Percentiles rank a stretch among this genome's conserved stretches.
Evolutionary conservation across 2,329 filamentous ascomycete genomes (phyloP).

Genomic region (Colletotrichum paranaense): DNA sequence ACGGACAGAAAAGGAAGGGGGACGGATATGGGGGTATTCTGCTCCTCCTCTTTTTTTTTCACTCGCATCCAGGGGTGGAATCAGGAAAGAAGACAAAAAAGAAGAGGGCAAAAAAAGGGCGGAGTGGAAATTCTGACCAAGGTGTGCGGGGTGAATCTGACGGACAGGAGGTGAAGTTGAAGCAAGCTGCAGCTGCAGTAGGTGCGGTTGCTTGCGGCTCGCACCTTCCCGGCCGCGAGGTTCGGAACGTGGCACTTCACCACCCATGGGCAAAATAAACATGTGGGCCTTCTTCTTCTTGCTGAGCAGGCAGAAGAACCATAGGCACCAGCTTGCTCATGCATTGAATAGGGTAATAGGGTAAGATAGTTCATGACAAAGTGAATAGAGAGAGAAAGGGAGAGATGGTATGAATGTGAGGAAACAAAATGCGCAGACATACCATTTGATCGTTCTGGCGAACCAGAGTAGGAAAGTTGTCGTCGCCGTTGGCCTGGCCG

Average conservation of each 20-base stretch:
- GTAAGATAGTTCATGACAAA: background rate
- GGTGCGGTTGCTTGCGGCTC: slow-evolving; percentile 5
- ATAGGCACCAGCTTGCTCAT: slow-evolving; percentile 8
- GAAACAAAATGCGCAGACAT: slow-evolving; percentile 44
- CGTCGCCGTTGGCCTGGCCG: slow-evolving; percentile 78
- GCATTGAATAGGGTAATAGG: background rate
- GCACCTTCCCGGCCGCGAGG: slow-evolving; percentile 4
- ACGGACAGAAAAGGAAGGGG: slow-evolving; percentile 9
- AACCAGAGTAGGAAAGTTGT: slow-evolving; percentile 88
- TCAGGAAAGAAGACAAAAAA: background rate
- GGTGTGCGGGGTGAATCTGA: slow-evolving; percentile 8
- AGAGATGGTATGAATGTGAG: background rate
- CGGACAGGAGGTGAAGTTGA: slow-evolving; percentile 17
- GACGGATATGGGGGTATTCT: slow-evolving; percentile 5
- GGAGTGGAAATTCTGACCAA: background rate
- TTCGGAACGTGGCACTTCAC: background rate
- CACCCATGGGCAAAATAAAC: background rate
- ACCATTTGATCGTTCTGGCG: slow-evolving; percentile 71
- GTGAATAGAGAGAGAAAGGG: background rate
- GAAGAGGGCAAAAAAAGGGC: background rate
- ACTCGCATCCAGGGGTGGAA: background rate
- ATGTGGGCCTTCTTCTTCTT: background rate
- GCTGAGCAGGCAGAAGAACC: background rate
- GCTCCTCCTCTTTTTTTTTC: background rate
- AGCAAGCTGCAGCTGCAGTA: slow-evolving; percentile 1